phyloP scores from a whole-genome alignment of 306 rosid genomes.

The Prunus dulcis region DNA sequence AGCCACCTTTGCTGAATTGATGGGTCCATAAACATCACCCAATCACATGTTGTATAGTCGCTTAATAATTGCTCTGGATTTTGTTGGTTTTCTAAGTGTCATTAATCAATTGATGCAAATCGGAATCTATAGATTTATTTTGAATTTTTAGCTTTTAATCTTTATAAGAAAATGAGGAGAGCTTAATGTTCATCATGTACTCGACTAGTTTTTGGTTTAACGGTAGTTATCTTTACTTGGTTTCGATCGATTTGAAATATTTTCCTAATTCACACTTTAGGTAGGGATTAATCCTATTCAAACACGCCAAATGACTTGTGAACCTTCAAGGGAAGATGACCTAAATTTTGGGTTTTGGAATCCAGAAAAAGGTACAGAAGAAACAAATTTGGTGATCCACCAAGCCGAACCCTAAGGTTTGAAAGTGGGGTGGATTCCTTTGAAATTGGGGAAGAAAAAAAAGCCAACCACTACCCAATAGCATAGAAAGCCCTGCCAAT shows the following conservation, averaged over 20 bases:
- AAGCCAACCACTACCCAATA: not conserved
- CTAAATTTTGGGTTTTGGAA: conserved; percentile 10
- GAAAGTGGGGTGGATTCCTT: conserved; percentile 18
- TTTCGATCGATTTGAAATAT: too few species aligned
- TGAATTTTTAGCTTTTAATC: not conserved
- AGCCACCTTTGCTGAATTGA: conserved; percentile 18
- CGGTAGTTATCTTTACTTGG: too few species aligned
- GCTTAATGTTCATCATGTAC: too few species aligned
- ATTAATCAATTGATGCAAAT: not conserved
- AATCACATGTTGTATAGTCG: conserved; percentile 18
- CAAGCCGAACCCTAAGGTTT: not conserved
- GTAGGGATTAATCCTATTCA: not conserved
- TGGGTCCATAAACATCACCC: not conserved
- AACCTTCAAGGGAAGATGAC: conserved; percentile 1
- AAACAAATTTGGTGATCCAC: conserved; percentile 22
- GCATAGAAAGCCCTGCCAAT: not conserved
- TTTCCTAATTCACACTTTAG: not conserved
- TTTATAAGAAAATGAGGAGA: too few species aligned
- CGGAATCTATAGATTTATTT: not conserved
- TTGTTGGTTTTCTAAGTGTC: not conserved
- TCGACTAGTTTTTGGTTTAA: too few species aligned
- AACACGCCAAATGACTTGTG: conserved; percentile 1
- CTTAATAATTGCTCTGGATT: conserved; percentile 8
- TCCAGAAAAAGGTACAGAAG: not conserved
- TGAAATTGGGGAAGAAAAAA: not conserved